These are phyloP conservation scores for Chiua virens DNA, from an alignment of 768 basidiomycete species.

Conservation along the genomic window DNA sequence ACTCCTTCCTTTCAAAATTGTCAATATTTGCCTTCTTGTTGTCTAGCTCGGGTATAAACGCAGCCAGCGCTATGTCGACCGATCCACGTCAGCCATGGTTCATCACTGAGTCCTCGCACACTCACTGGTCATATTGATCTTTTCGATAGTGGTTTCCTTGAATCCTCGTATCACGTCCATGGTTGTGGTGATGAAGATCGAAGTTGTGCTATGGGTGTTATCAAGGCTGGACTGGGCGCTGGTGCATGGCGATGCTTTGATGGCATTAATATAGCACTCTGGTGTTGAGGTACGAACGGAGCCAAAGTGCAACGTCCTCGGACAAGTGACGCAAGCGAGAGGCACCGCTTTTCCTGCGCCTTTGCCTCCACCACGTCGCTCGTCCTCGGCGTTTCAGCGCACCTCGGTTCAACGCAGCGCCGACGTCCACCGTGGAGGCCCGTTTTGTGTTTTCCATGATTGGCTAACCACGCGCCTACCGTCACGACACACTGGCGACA, in stretches of 20 bases:
- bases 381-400: too few relatives aligned
- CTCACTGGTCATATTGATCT: constrained; percentile 37
- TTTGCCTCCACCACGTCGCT: too few relatives aligned
- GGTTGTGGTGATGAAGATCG: not conserved
- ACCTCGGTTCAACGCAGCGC: too few relatives aligned
- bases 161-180: constrained; percentile 40
- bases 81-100: not conserved
- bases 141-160: constrained; percentile 30
- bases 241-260: not conserved
- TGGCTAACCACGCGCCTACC: too few relatives aligned
- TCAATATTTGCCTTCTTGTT: constrained; percentile 46
- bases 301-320: too few relatives aligned
- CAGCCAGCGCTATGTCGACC: constrained; percentile 40
- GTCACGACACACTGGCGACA: too few relatives aligned
- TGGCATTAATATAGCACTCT: too few relatives aligned
- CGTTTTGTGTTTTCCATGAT: too few relatives aligned
- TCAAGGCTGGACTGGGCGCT: not conserved
- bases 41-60: constrained; percentile 52
- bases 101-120: not conserved
- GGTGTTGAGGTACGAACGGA: too few relatives aligned
- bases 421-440: too few relatives aligned
- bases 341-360: too few relatives aligned
- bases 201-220: not conserved
- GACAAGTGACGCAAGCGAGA: too few relatives aligned
- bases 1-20: constrained; percentile 49